These are phyloP conservation scores for Protea cynaroides DNA, from an alignment of 164 flowering plant species.

Conservation along the genomic window DNA sequence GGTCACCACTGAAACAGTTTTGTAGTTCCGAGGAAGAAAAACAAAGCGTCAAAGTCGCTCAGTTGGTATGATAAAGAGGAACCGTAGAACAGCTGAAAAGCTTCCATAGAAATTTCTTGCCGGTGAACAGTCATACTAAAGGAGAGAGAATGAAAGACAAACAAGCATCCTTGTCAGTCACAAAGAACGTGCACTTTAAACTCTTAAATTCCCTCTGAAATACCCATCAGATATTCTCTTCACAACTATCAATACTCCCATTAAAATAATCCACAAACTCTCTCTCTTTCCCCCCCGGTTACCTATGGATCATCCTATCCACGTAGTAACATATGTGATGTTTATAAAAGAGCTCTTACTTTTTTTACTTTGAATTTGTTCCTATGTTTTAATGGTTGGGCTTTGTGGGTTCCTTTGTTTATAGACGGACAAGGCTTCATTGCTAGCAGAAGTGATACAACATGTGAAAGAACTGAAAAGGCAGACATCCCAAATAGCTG, in stretches of 20 bases:
- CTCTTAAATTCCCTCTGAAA: background rate
- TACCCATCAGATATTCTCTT: background rate
- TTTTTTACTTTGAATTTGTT: background rate
- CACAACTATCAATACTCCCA: background rate
- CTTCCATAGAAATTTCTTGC: conserved; percentile 57
- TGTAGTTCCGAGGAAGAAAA: conserved; percentile 50
- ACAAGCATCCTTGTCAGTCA: conserved; percentile 41
- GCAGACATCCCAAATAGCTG: conserved; percentile 77
- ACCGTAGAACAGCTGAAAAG: conserved; percentile 56
- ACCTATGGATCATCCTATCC: too few species aligned
- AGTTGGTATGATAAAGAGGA: conserved; percentile 65
- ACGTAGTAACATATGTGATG: background rate
- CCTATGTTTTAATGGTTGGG: background rate
- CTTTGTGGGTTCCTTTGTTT: conserved; percentile 2
- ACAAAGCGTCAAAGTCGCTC: conserved; percentile 37
- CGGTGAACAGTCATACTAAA: conserved; percentile 30
- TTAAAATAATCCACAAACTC: background rate
- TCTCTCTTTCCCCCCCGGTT: background rate
- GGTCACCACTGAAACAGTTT: conserved; percentile 15
- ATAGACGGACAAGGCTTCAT: conserved; percentile 96
- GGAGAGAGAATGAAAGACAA: conserved; percentile 25
- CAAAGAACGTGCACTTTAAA: conserved; percentile 1
- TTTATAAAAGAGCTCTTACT: background rate
- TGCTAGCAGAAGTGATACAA: conserved; percentile 94
- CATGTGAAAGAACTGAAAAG: conserved; percentile 89